phyloP scores from a whole-genome alignment of 2,329 filamentous ascomycete genomes.

The Diaporthe nobilis region DNA sequence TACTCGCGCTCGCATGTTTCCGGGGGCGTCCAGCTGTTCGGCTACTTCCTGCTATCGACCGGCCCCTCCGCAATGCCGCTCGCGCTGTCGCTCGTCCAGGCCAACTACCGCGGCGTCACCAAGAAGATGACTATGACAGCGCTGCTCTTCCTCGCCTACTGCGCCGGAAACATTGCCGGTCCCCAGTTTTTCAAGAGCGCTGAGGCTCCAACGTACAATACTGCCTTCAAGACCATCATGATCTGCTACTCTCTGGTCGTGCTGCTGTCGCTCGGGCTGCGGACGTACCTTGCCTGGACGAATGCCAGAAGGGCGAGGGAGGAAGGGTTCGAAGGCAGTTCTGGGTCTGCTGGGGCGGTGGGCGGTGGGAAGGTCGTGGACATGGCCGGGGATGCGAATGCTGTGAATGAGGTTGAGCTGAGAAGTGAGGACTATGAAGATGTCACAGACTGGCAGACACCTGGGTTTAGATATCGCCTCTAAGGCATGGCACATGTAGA shows the following conservation, averaged over 20 bases:
- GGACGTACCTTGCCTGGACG: slow-evolving; percentile 62
- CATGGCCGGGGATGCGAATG: slow-evolving; percentile 46
- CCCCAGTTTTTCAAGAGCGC: slow-evolving; percentile 67
- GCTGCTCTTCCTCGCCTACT: slow-evolving; percentile 69
- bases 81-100: slow-evolving; percentile 67
- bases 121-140: slow-evolving; percentile 74
- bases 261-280: slow-evolving; percentile 57
- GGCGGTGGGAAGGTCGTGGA: slow-evolving; percentile 54
- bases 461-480: slow-evolving; percentile 71
- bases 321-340: slow-evolving; percentile 62
- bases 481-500: slow-evolving; percentile 43
- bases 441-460: slow-evolving; percentile 71
- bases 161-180: slow-evolving; percentile 68
- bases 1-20: slow-evolving; percentile 59
- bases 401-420: slow-evolving; percentile 55
- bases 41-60: slow-evolving; percentile 69
- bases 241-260: slow-evolving; percentile 68
- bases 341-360: slow-evolving; percentile 57
- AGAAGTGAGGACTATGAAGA: slow-evolving; percentile 67
- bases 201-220: slow-evolving; percentile 66
- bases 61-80: slow-evolving; percentile 69
- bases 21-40: slow-evolving; percentile 64
- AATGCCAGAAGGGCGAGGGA: slow-evolving; percentile 58
- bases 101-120: slow-evolving; percentile 69
- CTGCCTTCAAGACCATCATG: slow-evolving; percentile 69